Base-by-base conservation (phyloP, 371 early-diverging fungal species). In the Cokeromyces recurvatus region DNA sequence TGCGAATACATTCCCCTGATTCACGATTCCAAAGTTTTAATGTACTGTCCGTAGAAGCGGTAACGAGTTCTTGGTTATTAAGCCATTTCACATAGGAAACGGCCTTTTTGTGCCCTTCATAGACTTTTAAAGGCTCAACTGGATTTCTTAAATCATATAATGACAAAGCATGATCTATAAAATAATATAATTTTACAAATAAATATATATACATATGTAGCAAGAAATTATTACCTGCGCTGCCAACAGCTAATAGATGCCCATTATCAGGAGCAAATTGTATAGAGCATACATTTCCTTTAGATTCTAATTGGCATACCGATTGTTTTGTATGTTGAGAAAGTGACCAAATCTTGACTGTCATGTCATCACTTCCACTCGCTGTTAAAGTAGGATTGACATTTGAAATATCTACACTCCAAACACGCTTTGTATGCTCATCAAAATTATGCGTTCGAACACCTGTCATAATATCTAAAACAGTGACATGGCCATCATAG, bases 11-110 rank as follows among this genome's bases (percentile, higher is more conserved):
- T 21, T 71, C 62, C 36, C 60, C 62, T 16, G 74, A 56, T 16
- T 57, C 57, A 20, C 82, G 57, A 44, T 78, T 74, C 96, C 96
- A 95, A 23, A 88, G 71, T 53, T 87, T 86, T 22, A 95, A 78
- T 4, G 90, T 90, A 59, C 85, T 87, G 56, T 95, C 96, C 1
- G 91, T 95, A 7, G 94, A 94, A 54, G 92, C 92, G 10, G 94
- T 87, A 12, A 95, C 71, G 16, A 95, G 56, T 46, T 87, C 82
- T 24, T 86, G 71, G 12, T 72, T 59, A 38, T 79, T 74, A 20
- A 86, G 36, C 73, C 91, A 95, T 48, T 87, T 81, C 34, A 93
- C 94, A 68, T 92, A 93, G 2, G 95, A 94, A 2, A 94, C 94
- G 0, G 95, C 93, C 57, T 91, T 92, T 21, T 80, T 73, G 56